Base-by-base conservation (phyloP, 257 asterid genomes). In the Salvia hispanica region DNA sequence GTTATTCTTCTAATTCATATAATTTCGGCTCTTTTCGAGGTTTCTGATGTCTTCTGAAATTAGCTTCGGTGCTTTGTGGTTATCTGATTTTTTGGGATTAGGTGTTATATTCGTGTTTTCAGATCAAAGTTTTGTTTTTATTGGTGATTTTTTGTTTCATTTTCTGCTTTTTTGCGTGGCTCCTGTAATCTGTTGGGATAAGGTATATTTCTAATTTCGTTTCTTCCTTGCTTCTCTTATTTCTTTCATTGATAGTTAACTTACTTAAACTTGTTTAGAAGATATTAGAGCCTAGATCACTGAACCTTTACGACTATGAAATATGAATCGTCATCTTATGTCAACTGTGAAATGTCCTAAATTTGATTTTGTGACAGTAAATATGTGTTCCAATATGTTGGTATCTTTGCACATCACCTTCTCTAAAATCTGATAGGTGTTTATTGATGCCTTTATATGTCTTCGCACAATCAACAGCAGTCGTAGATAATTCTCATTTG, bases 1-100 rank as follows among this genome's bases (percentile, higher is more conserved):
- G 15, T 72, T 0, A 53, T 81, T 51, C 71, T 72, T 56, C 78
- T 71, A 40, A 72, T 76, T 75, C 71, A 10, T 76, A 4, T 34
- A 44, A 62, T 73, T 65, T 75, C 42, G 69, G 77, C 62, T 10
- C 46, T 45, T 14, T 13, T 58, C 18, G 16, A n/a, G 11, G 8
- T 9, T 75, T 75, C 15, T 25, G 58, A 48, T 64, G 57, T 33
- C 10, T 59, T 64, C 44, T 59, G 51, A 16, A 12, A 12, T 62
- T 62, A 2, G 44, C n/a, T 73, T 2, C 44, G 76, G 58, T 63
- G 69, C 28, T 48, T 63, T 40, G 18, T 40, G 47, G 4, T 58
- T 70, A 13, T 52, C 13, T 53, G 51, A 16, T 12, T 58, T 51
- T 13, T 11, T 48, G 28, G 52, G 37, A 25, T 36, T 64, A 9